Evolutionary conservation across 495 filamentous ascomycete species (phyloP).

Genomic region (Xylaria nigripes): DNA sequence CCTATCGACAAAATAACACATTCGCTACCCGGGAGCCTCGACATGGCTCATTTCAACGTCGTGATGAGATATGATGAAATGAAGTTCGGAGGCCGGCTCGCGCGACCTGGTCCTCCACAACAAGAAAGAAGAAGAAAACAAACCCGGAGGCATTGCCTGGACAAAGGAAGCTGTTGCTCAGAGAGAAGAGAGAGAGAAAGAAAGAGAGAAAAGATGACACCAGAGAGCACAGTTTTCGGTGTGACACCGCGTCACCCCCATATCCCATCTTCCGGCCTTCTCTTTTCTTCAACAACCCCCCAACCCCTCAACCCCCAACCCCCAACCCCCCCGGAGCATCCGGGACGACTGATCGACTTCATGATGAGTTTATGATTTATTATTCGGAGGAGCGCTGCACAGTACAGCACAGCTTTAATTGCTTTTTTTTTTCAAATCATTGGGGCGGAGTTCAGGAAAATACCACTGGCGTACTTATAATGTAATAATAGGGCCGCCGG

Average conservation of each 20-base stretch:
- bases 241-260: neutral
- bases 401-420: neutral
- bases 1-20: constrained; percentile 1
- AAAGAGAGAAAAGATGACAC: neutral
- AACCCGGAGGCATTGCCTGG: no score
- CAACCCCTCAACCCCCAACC: neutral
- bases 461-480: constrained; percentile 4
- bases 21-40: neutral
- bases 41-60: constrained; percentile 3
- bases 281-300: neutral
- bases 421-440: neutral
- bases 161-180: no score
- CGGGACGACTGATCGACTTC: constrained; percentile 2
- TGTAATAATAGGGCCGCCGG: constrained; percentile 7
- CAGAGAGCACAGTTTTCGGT: neutral
- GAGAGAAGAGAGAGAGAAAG: no score
- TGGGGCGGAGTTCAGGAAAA: constrained; percentile 11
- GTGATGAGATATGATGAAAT: constrained; percentile 7
- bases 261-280: neutral
- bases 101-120: neutral
- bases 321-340: neutral
- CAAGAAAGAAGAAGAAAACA: neutral
- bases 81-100: neutral
- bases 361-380: constrained; percentile 11
- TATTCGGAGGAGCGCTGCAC: constrained; percentile 8